Conservation (phyloP, 805 yeast species). For the Citeromyces matritensis region DNA sequence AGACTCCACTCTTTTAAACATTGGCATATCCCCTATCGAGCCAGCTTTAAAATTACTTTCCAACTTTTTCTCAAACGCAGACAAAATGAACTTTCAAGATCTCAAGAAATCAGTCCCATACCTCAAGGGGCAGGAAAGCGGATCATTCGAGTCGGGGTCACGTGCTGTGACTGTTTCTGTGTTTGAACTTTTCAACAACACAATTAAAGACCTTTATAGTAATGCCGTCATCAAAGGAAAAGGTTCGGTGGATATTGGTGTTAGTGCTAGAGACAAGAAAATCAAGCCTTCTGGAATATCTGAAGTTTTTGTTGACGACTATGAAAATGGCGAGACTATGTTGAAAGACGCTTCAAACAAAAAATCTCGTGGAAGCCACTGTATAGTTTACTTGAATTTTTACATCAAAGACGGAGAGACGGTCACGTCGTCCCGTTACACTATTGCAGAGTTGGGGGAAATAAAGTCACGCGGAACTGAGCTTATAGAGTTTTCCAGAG, state of each 20-base stretch:
- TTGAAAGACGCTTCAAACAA: slow-evolving; percentile 20
- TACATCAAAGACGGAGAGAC: slow-evolving; percentile 31
- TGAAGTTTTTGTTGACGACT: slow-evolving; percentile 20
- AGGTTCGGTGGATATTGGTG: slow-evolving; percentile 21
- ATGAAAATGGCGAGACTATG: slow-evolving; percentile 19
- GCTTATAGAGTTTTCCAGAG: slow-evolving; percentile 33
- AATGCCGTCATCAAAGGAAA: slow-evolving; percentile 10
- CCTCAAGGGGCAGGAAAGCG: not conserved
- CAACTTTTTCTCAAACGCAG: too few relatives aligned
- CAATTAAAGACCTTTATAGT: slow-evolving; percentile 20
- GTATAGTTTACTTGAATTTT: slow-evolving; percentile 30
- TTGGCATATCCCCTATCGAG: too few relatives aligned
- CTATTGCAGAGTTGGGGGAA: slow-evolving; percentile 7
- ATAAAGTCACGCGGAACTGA: slow-evolving; percentile 19
- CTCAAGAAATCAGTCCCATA: too few relatives aligned
- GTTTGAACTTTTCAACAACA: slow-evolving; percentile 36
- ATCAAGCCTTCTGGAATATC: slow-evolving; percentile 25
- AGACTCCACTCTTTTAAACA: too few relatives aligned
- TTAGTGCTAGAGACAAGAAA: slow-evolving; percentile 26
- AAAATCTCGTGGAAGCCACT: slow-evolving; percentile 28
- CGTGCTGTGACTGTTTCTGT: slow-evolving; percentile 31
- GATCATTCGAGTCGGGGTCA: slow-evolving; percentile 1
- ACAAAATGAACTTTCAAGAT: too few relatives aligned
- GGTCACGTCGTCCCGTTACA: slow-evolving; percentile 6
- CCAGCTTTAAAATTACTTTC: too few relatives aligned